A percentile compares a stretch with the other conserved stretches of the same genome.
Evolutionary conservation across 768 basidiomycete species (phyloP).

Genomic region (Infundibulicybe gibba): DNA sequence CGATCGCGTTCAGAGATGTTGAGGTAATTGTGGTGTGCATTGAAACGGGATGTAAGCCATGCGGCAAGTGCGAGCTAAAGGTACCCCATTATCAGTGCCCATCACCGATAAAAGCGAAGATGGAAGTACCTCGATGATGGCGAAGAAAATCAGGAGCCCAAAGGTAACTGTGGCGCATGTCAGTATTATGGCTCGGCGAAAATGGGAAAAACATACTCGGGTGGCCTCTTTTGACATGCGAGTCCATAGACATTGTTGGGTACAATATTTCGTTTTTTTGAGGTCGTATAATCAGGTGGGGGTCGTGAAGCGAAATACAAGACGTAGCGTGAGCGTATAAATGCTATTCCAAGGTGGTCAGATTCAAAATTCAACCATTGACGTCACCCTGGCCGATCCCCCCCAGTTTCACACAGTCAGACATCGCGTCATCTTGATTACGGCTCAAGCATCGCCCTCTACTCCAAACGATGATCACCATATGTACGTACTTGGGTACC

Average conservation of each 20-base stretch:
- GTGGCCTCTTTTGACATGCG: slow-evolving; percentile 44
- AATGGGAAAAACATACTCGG: slow-evolving; percentile 38
- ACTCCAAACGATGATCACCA: no score
- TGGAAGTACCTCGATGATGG: slow-evolving; percentile 55
- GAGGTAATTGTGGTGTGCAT: slow-evolving; percentile 49
- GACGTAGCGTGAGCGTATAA: not conserved
- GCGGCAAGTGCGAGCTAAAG: slow-evolving; percentile 64
- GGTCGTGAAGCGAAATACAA: not conserved
- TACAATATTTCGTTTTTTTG: no score
- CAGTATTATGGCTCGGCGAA: slow-evolving; percentile 2
- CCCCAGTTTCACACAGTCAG: not conserved
- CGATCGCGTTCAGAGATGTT: slow-evolving; percentile 51
- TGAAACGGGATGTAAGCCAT: slow-evolving; percentile 66
- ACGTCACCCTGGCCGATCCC: not conserved
- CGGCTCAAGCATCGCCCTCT: no score
- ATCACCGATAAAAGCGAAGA: not conserved
- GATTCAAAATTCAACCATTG: not conserved
- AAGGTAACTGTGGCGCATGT: slow-evolving; percentile 38
- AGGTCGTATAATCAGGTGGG: no score
- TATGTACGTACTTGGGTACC: no score
- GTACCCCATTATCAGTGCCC: not conserved
- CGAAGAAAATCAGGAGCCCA: slow-evolving; percentile 52
- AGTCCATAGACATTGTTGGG: no score
- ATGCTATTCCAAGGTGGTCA: not conserved
- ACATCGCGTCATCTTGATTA: not conserved